Percentiles rank a stretch among this genome's conserved stretches.
These are phyloP conservation scores for Phytophthora podocarpi DNA, from an alignment of 352 stramenopile genomes.

Conservation along the genomic window DNA sequence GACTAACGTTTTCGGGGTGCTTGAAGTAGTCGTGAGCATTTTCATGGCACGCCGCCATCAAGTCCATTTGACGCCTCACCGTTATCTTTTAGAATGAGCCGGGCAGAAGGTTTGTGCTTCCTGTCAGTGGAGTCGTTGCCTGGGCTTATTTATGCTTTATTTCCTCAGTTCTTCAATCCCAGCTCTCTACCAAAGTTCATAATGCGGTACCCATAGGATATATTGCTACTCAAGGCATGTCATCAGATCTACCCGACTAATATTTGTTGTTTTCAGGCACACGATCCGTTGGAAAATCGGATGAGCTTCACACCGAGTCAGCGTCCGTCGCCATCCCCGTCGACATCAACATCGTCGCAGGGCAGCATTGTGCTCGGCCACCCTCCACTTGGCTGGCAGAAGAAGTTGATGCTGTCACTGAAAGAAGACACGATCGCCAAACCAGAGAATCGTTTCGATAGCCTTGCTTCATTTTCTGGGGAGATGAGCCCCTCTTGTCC, in stretches of 20 bases:
- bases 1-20: conserved; percentile 7
- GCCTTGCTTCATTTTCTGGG: not conserved
- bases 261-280: not conserved
- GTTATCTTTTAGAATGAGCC: conserved; percentile 40
- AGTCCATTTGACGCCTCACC: conserved; percentile 21
- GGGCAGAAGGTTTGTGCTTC: conserved; percentile 31
- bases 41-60: not conserved
- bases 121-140: not conserved
- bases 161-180: conserved; percentile 33
- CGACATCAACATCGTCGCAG: conserved; percentile 45
- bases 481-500: not conserved
- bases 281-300: not conserved
- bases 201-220: conserved; percentile 9
- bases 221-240: not conserved
- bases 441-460: not conserved
- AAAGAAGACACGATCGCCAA: conserved; percentile 2
- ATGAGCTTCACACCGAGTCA: conserved; percentile 11
- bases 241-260: not conserved
- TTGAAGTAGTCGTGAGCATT: conserved; percentile 4
- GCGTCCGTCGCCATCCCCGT: conserved; percentile 21
- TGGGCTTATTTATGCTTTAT: not conserved
- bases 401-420: conserved; percentile 30
- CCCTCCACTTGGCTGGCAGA: conserved; percentile 52
- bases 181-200: conserved; percentile 16
- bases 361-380: conserved; percentile 40